A percentile compares a stretch with the other conserved stretches of the same genome.
phyloP scores from a whole-genome alignment of 2,329 filamentous ascomycete species.

The Cladosporium sp. region DNA sequence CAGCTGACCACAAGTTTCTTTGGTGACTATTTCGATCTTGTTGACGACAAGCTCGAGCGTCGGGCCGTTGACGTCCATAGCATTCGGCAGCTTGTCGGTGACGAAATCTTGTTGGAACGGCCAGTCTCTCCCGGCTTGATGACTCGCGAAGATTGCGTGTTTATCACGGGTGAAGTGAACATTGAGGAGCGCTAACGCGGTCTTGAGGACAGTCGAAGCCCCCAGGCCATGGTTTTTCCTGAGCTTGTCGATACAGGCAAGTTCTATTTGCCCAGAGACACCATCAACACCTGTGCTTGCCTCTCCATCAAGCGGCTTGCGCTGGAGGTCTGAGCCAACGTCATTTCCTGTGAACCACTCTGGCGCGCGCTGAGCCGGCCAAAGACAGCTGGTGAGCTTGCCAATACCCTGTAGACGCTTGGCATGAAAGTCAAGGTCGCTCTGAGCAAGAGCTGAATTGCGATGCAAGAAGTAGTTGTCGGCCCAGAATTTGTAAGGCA shows the following conservation, averaged over 20 bases:
- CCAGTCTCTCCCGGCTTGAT: slow-evolving; percentile 14
- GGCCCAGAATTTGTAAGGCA: slow-evolving; percentile 13
- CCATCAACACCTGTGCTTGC: slow-evolving; percentile 2
- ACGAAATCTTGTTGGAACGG: slow-evolving; percentile 12
- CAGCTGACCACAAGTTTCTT: neutral
- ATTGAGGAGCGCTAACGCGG: slow-evolving; percentile 15
- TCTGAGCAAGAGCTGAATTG: neutral
- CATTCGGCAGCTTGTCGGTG: slow-evolving; percentile 2
- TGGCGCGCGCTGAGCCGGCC: slow-evolving; percentile 10
- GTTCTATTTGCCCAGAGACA: neutral
- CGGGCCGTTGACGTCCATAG: slow-evolving; percentile 17
- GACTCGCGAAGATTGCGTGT: slow-evolving; percentile 11
- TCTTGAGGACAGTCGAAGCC: slow-evolving; percentile 6
- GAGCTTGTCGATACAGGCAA: slow-evolving; percentile 7
- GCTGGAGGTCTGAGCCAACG: neutral
- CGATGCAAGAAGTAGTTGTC: slow-evolving; percentile 4
- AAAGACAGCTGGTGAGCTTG: neutral
- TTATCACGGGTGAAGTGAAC: neutral
- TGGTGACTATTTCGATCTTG: neutral
- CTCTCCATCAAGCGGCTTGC: neutral
- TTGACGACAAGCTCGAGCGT: slow-evolving; percentile 9
- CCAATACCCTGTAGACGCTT: slow-evolving; percentile 8
- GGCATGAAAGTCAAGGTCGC: slow-evolving; percentile 6
- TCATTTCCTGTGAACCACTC: slow-evolving; percentile 15
- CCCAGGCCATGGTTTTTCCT: slow-evolving; percentile 5